These are phyloP conservation scores for Geosmithia putterillii DNA, from an alignment of 2,329 filamentous ascomycete genomes.

Conservation along the genomic window DNA sequence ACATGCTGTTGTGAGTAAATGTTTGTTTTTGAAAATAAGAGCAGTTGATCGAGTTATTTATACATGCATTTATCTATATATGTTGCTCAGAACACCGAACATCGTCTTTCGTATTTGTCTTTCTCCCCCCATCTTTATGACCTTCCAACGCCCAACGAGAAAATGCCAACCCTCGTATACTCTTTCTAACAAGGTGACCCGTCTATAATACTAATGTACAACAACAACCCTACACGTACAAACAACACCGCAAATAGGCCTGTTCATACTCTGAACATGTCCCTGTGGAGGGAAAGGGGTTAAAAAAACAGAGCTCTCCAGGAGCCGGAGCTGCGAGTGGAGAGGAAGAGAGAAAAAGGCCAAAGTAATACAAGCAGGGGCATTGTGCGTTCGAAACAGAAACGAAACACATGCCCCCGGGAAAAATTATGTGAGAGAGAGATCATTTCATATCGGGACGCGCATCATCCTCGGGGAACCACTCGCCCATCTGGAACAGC, in stretches of 20 bases:
- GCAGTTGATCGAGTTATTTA: neutral
- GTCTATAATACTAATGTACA: neutral
- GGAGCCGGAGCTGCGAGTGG: too few species aligned
- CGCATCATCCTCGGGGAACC: slow-evolving; percentile 19
- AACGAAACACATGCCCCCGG: neutral
- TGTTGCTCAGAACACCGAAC: neutral
- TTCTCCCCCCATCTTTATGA: neutral
- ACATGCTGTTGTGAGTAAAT: too few species aligned
- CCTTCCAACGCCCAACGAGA: neutral
- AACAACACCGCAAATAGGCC: neutral
- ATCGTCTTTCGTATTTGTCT: neutral
- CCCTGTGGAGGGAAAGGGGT: too few species aligned
- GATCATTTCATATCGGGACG: slow-evolving; percentile 7
- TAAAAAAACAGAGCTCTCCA: too few species aligned
- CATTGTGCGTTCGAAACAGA: neutral
- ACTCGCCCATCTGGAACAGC: slow-evolving; percentile 59
- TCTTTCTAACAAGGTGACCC: neutral
- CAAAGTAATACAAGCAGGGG: neutral
- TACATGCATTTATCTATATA: neutral
- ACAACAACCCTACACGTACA: neutral
- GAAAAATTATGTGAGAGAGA: neutral
- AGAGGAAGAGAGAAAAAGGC: neutral
- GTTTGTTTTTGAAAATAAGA: too few species aligned
- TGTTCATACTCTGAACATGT: too few species aligned
- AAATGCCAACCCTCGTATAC: neutral